Evolutionary conservation across 805 yeast species (phyloP).

Genomic region (Suhomyces xylopsoci): DNA sequence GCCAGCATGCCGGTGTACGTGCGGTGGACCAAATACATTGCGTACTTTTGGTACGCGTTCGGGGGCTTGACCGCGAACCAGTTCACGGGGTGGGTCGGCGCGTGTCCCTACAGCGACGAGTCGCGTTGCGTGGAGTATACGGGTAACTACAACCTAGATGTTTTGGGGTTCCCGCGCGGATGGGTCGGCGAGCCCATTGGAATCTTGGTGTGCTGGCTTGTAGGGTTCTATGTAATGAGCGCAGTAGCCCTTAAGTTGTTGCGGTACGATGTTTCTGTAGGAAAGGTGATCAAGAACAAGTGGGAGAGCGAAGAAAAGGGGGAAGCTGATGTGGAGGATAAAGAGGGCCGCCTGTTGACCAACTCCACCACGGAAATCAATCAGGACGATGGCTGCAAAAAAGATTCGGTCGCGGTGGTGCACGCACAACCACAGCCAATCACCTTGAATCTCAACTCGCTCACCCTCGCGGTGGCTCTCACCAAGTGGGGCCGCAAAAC

Average conservation of each 20-base stretch:
- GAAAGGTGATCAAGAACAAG: conserved; percentile 34
- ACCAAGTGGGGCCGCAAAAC: background rate
- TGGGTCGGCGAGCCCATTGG: conserved; percentile 70
- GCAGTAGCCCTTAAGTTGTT: conserved; percentile 46
- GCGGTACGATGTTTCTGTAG: conserved; percentile 52
- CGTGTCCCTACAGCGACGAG: conserved; percentile 33
- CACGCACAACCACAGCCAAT: background rate
- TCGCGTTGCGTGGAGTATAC: conserved; percentile 41
- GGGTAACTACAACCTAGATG: conserved; percentile 52
- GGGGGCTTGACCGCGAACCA: conserved; percentile 26
- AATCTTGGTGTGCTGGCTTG: conserved; percentile 53
- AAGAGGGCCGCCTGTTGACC: background rate
- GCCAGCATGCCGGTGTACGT: conserved; percentile 27
- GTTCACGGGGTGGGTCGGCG: conserved; percentile 22
- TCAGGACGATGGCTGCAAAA: background rate
- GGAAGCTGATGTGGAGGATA: background rate
- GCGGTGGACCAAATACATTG: conserved; percentile 25
- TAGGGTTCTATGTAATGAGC: conserved; percentile 52
- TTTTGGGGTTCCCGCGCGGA: conserved; percentile 57
- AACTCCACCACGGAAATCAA: background rate
- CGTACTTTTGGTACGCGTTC: conserved; percentile 27
- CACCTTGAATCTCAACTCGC: background rate
- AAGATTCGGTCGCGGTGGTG: background rate
- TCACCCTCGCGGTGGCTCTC: conserved; percentile 6
- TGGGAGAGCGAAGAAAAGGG: conserved; percentile 22